These are phyloP conservation scores for Mycena alexandri DNA, from an alignment of 768 basidiomycete species.

Conservation along the genomic window DNA sequence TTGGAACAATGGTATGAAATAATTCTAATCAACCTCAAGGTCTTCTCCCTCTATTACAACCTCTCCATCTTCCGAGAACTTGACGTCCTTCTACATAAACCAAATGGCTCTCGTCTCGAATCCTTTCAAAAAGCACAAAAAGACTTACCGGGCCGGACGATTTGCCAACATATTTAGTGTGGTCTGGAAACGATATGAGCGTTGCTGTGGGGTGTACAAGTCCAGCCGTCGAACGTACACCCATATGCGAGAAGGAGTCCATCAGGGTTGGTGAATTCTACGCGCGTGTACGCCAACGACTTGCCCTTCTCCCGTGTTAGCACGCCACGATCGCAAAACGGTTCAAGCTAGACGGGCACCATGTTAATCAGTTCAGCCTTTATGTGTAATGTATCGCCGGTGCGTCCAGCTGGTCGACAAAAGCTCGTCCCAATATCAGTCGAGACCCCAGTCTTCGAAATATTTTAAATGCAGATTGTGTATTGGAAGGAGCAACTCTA, in stretches of 20 bases:
- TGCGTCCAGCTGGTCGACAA: conserved; percentile 72
- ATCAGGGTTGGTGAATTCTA: conserved; percentile 75
- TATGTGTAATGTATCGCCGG: conserved; percentile 74
- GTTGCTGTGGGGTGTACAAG: conserved; percentile 19
- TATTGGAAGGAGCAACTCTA: background rate
- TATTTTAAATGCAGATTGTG: background rate
- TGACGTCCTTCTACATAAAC: conserved; percentile 72
- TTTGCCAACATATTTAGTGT: conserved; percentile 88
- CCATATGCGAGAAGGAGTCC: conserved; percentile 87
- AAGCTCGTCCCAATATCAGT: conserved; percentile 82
- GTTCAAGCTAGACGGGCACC: conserved; percentile 54
- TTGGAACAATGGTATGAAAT: too few relatives aligned
- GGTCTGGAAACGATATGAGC: conserved; percentile 59
- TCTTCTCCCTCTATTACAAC: conserved; percentile 75
- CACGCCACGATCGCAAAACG: background rate
- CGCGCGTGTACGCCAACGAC: conserved; percentile 83
- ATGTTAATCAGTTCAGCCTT: conserved; percentile 78
- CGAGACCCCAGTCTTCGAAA: conserved; percentile 75
- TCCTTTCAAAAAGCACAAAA: background rate
- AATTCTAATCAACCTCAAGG: conserved; percentile 46
- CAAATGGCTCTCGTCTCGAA: background rate
- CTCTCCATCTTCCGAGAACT: conserved; percentile 85
- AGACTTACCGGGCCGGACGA: conserved; percentile 60
- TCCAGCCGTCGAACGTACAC: conserved; percentile 59
- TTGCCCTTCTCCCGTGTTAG: conserved; percentile 62